phyloP scores from a whole-genome alignment of 1,139 yeast species.

The Candida sanyaensis region DNA sequence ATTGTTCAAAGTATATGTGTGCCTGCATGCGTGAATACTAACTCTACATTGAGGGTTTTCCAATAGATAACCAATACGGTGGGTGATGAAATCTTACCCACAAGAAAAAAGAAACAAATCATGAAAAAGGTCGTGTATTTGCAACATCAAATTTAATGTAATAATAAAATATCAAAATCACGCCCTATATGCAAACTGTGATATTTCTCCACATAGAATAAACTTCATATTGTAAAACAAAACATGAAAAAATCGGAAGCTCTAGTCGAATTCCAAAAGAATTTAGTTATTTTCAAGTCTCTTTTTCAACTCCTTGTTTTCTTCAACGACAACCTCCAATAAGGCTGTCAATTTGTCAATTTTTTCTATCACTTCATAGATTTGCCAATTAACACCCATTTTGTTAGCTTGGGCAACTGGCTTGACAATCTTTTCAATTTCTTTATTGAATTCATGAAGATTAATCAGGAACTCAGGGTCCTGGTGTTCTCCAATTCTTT shows the following conservation, averaged over 20 bases:
- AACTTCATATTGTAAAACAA: background rate
- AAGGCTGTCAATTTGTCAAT: slow-evolving; percentile 45
- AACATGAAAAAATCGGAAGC: background rate
- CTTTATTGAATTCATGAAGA: slow-evolving; percentile 47
- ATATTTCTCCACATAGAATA: slow-evolving; percentile 1
- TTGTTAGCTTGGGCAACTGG: slow-evolving; percentile 58
- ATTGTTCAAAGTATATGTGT: too few relatives aligned
- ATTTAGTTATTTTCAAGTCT: slow-evolving; percentile 12
- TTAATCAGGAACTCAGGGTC: slow-evolving; percentile 70
- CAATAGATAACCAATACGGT: background rate
- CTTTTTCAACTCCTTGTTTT: slow-evolving; percentile 38
- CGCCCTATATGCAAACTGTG: slow-evolving; percentile 1
- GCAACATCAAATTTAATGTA: too few relatives aligned
- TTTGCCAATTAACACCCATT: slow-evolving; percentile 68
- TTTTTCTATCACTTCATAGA: slow-evolving; percentile 54
- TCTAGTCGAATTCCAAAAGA: background rate
- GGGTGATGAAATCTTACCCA: background rate
- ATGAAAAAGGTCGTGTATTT: slow-evolving; percentile 1
- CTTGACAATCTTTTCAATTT: slow-evolving; percentile 51
- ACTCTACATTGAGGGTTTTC: background rate
- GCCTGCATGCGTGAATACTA: too few relatives aligned
- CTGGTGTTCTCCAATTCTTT: slow-evolving; percentile 63
- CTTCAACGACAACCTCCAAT: slow-evolving; percentile 43
- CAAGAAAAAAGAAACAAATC: background rate
- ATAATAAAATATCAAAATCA: background rate